Base-by-base conservation (phyloP, 169 alveolate species). In the Plasmodium knowlesi region DNA sequence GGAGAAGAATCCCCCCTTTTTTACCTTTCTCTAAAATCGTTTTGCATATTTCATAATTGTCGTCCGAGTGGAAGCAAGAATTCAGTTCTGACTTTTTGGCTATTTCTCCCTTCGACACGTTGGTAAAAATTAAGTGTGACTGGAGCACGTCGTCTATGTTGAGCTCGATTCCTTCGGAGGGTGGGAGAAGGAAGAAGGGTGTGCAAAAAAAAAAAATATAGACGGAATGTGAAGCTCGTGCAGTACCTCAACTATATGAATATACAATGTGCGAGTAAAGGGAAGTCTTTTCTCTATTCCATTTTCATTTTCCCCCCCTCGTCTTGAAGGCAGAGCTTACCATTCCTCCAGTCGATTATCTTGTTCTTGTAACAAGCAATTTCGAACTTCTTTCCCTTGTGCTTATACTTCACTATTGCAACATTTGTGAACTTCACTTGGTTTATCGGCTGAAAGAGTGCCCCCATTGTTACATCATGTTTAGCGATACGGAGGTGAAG, bases 361-460 rank as follows among this genome's bases (percentile, higher is more conserved):
- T 99, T 99, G 92, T 99, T 99, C 90, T 98, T 98, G 93, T 98
- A 99, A 93, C 99, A 99, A 46, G 99, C 99, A 30, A 99, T 96
- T 94, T 99, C 99, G 92, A 99, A 99, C 37, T 98, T 94, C 39
- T 96, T 92, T 54, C 99, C 99, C 50, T 97, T 97, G 16, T 94
- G 92, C 94, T 98, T 98, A 53, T 97, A 96, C 79, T 98, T 96
- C 41, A 99, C 99, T 41, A 98, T 96, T 70, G 99, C 99, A 34
- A 99, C 99, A 84, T 99, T 99, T 14, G 99, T 99, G 93, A 98
- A 94, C 41, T 98, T 95, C 39, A 98, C 99, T 96, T 98, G 99
- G 25, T 97, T 97, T 25, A 98, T 98, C 5, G 99, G 99, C 94
- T 98, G 99, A 73, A 97, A 95, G 22, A 97, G 95, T 37, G 97